Evolutionary conservation across 2,329 filamentous ascomycete genomes (phyloP), one percentile per base, ranked within the genome.

Genomic region (Pezicula rhizophila): DNA sequence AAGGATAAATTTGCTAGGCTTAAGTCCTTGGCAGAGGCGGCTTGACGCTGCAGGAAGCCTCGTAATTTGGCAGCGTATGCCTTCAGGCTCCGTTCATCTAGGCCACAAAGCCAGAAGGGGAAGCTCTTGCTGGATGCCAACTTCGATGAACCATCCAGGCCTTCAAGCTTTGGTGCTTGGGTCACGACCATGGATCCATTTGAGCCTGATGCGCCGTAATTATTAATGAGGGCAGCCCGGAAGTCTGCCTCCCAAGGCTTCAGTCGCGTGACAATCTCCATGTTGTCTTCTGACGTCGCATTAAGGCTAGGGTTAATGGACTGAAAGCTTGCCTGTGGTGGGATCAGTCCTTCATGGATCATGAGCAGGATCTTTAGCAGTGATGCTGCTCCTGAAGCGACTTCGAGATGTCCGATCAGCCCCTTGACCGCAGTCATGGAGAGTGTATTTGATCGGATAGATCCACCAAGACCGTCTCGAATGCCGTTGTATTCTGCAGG

Each of bases 331-430:
- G 56, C 51, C 17, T 60, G 57, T 8, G 56, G 54, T 2, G 55
- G 61, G 17, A 64, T 62, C 5, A 35, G 41, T 2, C 43, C 47
- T 4, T 59, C 34, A 14, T 59, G 45, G 11, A 65, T 46, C 45
- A 71, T 64, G 11, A 76, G 43, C 1, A 70, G 57, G 12, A 60
- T 60, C 48, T 78, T 78, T 15, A 78, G 65, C 2, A 77, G 18
- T 0, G 63, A 63, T 0, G 64, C 63, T 0, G 77, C 45, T 0
- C 72, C 75, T 1, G 68, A 66, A 0, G 72, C 70, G 0, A 64
- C 68, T 53, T 76, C 74, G 0, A 59, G 56, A 50, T 78, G 75
- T 0, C 74, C 74, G 12, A 72, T 48, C 38, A 70, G 68, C 5
- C 66, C 59, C 52, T 72, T 70, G 23, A 70, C 53, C 2, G 52